Evolutionary conservation across 2,329 filamentous ascomycete species (phyloP), one percentile per base, ranked within the genome.

Genomic region (Hirsutella minnesotensis): DNA sequence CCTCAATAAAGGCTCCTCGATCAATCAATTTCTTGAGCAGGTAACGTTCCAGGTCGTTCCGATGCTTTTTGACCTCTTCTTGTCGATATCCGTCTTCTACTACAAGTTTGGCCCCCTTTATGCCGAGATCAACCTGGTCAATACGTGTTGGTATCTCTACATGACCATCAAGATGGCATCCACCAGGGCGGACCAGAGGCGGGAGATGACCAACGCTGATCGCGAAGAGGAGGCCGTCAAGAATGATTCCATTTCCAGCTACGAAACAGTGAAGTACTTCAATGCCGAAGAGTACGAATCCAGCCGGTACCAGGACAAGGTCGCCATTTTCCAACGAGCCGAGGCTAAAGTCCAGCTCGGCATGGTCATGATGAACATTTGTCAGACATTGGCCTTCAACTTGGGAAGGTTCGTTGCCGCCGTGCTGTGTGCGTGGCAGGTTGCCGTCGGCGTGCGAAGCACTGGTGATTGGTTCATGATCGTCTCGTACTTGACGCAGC

Each of bases 191-290:
- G 86, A 94, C 55, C 86, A 95, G 54, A 80, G 92, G 53, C 78
- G 92, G 47, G 79, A 90, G 56, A 95, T 95, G 83, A 90, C 90
- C 40, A 96, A 95, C 58, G 86, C 88, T 13, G 88, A 92, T 52
- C 77, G 92, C 49, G 88, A 95, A 64, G 88, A 95, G 64, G 90
- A 95, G 62, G 92, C 92, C 7, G 88, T 96, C 52, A 96, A 96
- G 65, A 96, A 95, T 58, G 92, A 98, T 61, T 96, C 92, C 0
- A 92, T 98, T 69, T 88, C 92, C 48, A 94, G 88, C n/a, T 98
- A 96, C 61, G 92, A 98, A 66, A 90, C 85, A 2, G 86, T 90
- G 58, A 92, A 90, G 59, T 90, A 90, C 56, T 92, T 92, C 70
- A 90, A 90, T 53, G 85, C 85, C 8, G 86, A 90, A 56, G 69